Evolutionary conservation across 2,329 filamentous ascomycete genomes (phyloP).

Genomic region (Clonostachys chloroleuca): DNA sequence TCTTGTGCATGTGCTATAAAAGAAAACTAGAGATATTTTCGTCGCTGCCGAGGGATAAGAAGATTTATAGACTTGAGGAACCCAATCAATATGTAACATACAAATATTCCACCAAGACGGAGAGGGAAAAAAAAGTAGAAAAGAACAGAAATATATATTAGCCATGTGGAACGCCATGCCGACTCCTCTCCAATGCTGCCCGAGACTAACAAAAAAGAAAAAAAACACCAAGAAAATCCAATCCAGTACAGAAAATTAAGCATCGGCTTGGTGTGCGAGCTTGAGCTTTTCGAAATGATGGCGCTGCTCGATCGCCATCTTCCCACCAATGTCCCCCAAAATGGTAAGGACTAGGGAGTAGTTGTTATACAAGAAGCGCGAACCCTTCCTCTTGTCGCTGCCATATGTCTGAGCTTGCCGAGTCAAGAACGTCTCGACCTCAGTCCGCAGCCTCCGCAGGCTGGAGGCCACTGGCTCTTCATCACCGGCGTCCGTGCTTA

Average conservation of each 20-base stretch:
- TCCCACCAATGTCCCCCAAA: slow-evolving; percentile 72
- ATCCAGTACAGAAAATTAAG: slow-evolving; percentile 2
- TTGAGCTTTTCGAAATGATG: slow-evolving; percentile 69
- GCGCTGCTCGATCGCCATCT: slow-evolving; percentile 70
- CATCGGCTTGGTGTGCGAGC: slow-evolving; percentile 46
- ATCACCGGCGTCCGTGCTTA: slow-evolving; percentile 88
- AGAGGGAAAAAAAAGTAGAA: no score
- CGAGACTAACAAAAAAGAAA: no score
- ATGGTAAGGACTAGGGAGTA: slow-evolving; percentile 94
- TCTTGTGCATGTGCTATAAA: no score
- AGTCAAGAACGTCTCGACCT: slow-evolving; percentile 79
- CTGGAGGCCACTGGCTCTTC: slow-evolving; percentile 89
- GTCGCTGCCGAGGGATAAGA: no score
- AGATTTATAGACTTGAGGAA: no score
- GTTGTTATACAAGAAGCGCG: slow-evolving; percentile 92
- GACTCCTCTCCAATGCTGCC: no score
- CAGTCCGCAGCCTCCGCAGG: slow-evolving; percentile 68
- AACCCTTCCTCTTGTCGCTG: slow-evolving; percentile 71
- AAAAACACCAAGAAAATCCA: no score
- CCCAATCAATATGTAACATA: no score
- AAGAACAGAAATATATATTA: no score
- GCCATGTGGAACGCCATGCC: no score
- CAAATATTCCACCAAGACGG: no score
- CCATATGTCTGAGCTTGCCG: slow-evolving; percentile 60
- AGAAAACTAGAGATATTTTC: no score